These are phyloP conservation scores for Alnus rubra DNA, from an alignment of 306 rosid genomes.

Conservation along the genomic window DNA sequence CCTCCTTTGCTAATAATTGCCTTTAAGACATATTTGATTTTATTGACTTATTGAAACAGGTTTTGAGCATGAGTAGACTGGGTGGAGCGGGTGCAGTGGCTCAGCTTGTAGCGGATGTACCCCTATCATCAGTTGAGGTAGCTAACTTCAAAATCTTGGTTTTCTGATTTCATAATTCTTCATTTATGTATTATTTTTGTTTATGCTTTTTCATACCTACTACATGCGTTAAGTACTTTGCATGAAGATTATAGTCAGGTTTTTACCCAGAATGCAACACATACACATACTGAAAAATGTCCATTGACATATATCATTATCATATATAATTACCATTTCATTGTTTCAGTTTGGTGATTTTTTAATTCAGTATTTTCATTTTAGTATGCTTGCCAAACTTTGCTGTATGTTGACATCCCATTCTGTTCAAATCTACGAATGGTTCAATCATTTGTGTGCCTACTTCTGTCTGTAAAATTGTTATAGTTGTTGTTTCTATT, in stretches of 20 bases:
- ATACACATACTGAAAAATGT: too few species aligned
- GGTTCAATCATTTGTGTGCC: not conserved
- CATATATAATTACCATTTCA: not conserved
- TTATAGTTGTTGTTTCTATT: constrained; percentile 9
- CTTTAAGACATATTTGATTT: not conserved
- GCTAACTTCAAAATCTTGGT: not conserved
- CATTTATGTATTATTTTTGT: not conserved
- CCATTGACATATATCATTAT: not conserved
- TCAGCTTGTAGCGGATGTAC: constrained; percentile 96
- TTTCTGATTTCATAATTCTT: not conserved
- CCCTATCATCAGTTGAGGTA: constrained; percentile 70
- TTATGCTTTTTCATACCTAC: not conserved
- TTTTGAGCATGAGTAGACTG: constrained; percentile 92
- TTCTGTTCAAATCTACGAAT: not conserved
- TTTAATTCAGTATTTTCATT: not conserved
- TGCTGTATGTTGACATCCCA: not conserved
- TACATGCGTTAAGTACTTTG: constrained; percentile 27
- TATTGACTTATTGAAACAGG: constrained; percentile 46
- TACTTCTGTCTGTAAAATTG: not conserved
- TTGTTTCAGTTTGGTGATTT: not conserved
- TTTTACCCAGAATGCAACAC: not conserved
- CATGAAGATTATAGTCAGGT: not conserved
- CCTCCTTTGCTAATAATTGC: not conserved
- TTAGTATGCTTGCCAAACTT: not conserved
- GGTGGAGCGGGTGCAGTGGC: constrained; percentile 99